Conservation (phyloP, 129 eudicot genomes). For the Pulicaria dysenterica region DNA sequence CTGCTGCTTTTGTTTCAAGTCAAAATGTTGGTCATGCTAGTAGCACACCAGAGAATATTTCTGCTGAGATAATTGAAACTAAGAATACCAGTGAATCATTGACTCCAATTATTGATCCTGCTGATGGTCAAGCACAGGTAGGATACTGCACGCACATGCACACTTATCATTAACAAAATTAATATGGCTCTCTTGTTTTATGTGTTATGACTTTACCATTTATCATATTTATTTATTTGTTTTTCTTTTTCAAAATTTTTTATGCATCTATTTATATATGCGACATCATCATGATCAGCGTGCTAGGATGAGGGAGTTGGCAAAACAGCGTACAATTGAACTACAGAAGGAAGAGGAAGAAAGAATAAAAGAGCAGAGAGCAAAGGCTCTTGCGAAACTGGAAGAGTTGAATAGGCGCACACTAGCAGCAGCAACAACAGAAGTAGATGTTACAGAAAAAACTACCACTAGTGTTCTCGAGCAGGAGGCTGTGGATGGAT, state of each 20-base stretch:
- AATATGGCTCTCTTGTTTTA: neutral
- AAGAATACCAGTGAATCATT: slow-evolving; percentile 39
- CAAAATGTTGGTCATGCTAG: slow-evolving; percentile 29
- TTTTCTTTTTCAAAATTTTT: too few relatives aligned
- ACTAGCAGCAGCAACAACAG: slow-evolving; percentile 34
- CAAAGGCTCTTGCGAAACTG: slow-evolving; percentile 83
- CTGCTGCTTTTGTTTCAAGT: slow-evolving; percentile 15
- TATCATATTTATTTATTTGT: neutral
- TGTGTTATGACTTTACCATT: neutral
- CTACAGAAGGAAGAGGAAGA: slow-evolving; percentile 96
- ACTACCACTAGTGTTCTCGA: slow-evolving; percentile 22
- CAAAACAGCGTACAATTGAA: slow-evolving; percentile 88
- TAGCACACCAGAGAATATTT: slow-evolving; percentile 1
- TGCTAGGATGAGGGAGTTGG: slow-evolving; percentile 80
- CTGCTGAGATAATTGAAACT: slow-evolving; percentile 35
- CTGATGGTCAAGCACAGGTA: slow-evolving; percentile 71
- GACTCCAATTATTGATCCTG: slow-evolving; percentile 44
- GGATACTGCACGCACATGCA: too few relatives aligned
- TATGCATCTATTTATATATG: slow-evolving; percentile 7
- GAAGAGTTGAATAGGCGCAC: slow-evolving; percentile 90
- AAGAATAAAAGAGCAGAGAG: slow-evolving; percentile 77
- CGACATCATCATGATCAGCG: slow-evolving; percentile 50
- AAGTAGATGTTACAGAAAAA: slow-evolving; percentile 46
- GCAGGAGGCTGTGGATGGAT: slow-evolving; percentile 37
- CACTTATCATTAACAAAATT: neutral